Evolutionary conservation across 352 stramenopile species (phyloP), one percentile per base, ranked within the genome.

Genomic region (Globisporangium canariense): DNA sequence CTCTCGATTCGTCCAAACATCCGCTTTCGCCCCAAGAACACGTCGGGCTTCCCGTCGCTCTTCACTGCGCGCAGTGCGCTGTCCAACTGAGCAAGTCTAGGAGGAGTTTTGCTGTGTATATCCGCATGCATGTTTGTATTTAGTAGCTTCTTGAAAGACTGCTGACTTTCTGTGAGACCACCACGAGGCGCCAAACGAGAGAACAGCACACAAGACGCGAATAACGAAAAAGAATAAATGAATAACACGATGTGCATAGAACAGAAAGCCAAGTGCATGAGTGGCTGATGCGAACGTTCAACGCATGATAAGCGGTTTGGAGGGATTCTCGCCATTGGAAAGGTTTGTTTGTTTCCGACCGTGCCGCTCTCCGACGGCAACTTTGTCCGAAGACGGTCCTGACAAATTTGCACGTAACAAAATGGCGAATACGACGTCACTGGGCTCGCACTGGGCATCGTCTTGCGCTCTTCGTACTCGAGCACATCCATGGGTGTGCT

Each of bases 1-100:
- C 63, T 89, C 49, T 84, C 75, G 14, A 82, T 89, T 52, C 76
- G 78, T n/a, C 80, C 80, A n/a, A 89, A 79, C 50, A 87, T 89
- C 56, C 80, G 74, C 45, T 93, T 93, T 58, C 71, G 76, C 18
- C 81, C 84, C 30, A 83, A 83, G 58, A 70, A 87, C 57, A 65
- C 47, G 30, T 54, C 68, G 8, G 73, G 61, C 11, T 81, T 88
- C 53, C 70, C 78, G 38, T 83, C 77, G 49, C 77, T 90, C 52
- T 74, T 81, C 22, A 53, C 38, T 8, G 38, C 64, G 38, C 62
- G 65, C 18, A 70, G 66, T 41, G 50, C 62, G 3, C 13, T 61
- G 18, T 50, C 62, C 3, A 36, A 14, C 16, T 57, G 50, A 52
- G 16, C 43, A 49, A 9, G 9, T 46, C 40, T 14, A n/a, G 8